Evolutionary conservation across 352 stramenopile genomes (phyloP), one percentile per base, ranked within the genome.

Genomic region (Globisporangium splendens): DNA sequence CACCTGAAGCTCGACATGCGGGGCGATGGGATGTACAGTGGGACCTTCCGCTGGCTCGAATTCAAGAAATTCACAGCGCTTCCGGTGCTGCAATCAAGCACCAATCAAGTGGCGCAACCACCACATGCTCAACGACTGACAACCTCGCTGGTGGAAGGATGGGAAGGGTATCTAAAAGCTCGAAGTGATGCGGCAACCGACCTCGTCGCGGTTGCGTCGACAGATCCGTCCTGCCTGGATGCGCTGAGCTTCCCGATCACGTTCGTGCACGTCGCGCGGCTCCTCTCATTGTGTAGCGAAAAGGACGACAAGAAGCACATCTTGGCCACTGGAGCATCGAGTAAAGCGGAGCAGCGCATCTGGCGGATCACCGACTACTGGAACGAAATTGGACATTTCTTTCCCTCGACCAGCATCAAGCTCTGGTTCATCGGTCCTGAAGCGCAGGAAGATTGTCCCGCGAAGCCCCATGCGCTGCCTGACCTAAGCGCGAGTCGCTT

Each of bases 21-120:
- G 15, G 75, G 79, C 44, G 79, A 90, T 28, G 83, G 83, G 14
- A 79, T 92, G 76, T 92, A 90, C 73, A 89, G 76, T 61, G 83
- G 83, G 47, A 88, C 80, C 17, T 92, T 92, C 59, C 78, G 83
- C 46, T 92, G 83, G 79, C 75, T 79, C 50, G 80, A 90, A 47
- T 68, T 68, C 55, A 89, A 90, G 56, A 18, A 42, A 11, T 90
- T 89, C 35, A n/a, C n/a, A n/a, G n/a, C n/a, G n/a, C n/a, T n/a
- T n/a, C 72, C 77, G 2, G 21, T 42, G 12, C 62, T 89, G 8
- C 78, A 79, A 13, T 21, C 31, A 0, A 67, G 61, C 21, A 20
- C 8, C 18, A 1, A 5, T 35, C 28, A 10, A 35, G 8, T 24
- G 1, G 42, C 2, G 47, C 20, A 15, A 35, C 57, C 48, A 42